Evolutionary conservation across 2,329 filamentous ascomycete species (phyloP), one percentile per base, ranked within the genome.

Genomic region (Neonectria punicea): DNA sequence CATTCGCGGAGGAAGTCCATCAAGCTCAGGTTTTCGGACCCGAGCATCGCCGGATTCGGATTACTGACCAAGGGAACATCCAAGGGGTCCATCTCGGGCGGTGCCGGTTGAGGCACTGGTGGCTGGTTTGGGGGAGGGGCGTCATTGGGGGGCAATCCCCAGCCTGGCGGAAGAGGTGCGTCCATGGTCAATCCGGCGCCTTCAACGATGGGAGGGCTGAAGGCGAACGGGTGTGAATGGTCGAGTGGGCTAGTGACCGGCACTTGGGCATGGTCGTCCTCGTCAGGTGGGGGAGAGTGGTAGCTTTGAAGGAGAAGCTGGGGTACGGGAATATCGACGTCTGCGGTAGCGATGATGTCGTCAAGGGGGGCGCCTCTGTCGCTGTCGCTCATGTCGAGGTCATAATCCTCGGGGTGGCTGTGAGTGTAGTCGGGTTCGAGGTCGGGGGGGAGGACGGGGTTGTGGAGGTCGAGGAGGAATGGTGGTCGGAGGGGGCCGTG

Each of bases 1-100:
- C 87, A 89, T 39, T 79, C 73, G 41, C 80, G 78, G 34, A 89
- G 78, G 68, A 89, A 88, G 41, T 85, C 80, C 32, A 79, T 67
- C 30, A 87, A 76, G 49, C 81, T 81, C 39, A 82, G 77, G 70
- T 89, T 89, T 58, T 81, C 80, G 13, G 84, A 83, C 10, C 81
- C 81, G 32, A 87, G 78, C 16, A 80, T 76, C 28, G 71, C 72
- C 44, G 78, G 77, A 47, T 78, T 80, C 5, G 76, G 76, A 32
- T 78, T 77, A 54, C 76, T 79, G 13, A 76, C 62, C 39, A 72
- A 68, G 9, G 74, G 64, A 13, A 68, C 67, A 34, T 61, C 71
- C 18, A 60, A 41, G 28, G 44, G 46, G 8, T 57, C 65, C 28
- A 30, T 41, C 9, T 34, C 36, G 30, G 13, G 43, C 44, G 49